These are phyloP conservation scores for Geosmithia flava DNA, from an alignment of 2,329 filamentous ascomycete species.

Conservation along the genomic window DNA sequence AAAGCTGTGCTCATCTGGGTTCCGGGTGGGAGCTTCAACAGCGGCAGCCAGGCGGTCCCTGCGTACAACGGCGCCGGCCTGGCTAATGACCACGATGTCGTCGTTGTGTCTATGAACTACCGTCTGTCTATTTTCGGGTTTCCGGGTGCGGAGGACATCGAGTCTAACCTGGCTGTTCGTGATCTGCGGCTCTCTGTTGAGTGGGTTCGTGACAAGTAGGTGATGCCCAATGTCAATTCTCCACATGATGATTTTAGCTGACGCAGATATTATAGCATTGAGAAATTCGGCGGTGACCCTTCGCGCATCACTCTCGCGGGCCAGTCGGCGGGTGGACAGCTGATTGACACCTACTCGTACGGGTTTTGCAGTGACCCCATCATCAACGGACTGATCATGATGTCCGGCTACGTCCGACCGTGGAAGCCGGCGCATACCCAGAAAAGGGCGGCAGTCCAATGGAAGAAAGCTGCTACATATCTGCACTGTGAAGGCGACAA, in stretches of 20 bases:
- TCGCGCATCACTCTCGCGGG: constrained; percentile 19
- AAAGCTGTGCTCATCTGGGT: constrained; percentile 12
- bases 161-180: constrained; percentile 13
- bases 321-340: constrained; percentile 19
- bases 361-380: constrained; percentile 36
- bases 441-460: background rate
- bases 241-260: no score
- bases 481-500: background rate
- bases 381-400: constrained; percentile 28
- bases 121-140: constrained; percentile 29
- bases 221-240: no score
- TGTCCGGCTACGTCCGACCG: constrained; percentile 18
- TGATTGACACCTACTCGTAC: constrained; percentile 34
- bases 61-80: constrained; percentile 33
- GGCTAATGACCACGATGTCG: constrained; percentile 20
- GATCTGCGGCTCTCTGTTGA: constrained; percentile 17
- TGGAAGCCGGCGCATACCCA: background rate
- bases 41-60: constrained; percentile 28
- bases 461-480: background rate
- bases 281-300: constrained; percentile 14
- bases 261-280: constrained; percentile 7
- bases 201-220: constrained; percentile 16
- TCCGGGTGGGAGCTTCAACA: constrained; percentile 25
- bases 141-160: constrained; percentile 14
- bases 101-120: constrained; percentile 35